phyloP scores from a whole-genome alignment of 306 rosid genomes.

The Cucurbita ficifolia region DNA sequence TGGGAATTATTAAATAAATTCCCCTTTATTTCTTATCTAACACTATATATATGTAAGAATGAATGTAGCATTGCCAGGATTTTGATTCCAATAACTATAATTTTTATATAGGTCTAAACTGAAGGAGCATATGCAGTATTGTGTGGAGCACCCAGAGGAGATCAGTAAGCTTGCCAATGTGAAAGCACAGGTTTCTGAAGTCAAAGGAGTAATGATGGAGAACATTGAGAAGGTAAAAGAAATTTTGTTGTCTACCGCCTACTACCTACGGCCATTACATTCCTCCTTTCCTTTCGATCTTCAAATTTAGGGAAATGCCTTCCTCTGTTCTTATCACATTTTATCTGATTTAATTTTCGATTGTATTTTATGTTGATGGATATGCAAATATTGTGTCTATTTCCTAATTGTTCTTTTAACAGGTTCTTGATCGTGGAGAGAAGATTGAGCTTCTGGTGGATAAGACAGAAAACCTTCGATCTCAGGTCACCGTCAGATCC shows the following conservation, averaged over 20 bases:
- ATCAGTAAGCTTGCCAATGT: slow-evolving; percentile 74
- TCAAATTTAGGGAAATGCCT: background rate
- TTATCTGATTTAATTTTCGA: background rate
- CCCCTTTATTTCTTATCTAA: background rate
- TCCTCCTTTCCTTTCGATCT: background rate
- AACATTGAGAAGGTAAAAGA: slow-evolving; percentile 68
- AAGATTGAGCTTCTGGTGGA: slow-evolving; percentile 86
- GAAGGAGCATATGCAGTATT: slow-evolving; percentile 90
- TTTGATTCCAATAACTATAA: background rate
- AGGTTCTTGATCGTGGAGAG: slow-evolving; percentile 96
- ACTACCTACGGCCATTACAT: background rate
- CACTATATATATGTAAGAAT: background rate
- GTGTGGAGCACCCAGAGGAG: slow-evolving; percentile 86
- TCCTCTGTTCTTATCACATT: background rate
- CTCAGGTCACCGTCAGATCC: slow-evolving; percentile 38
- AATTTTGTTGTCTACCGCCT: background rate
- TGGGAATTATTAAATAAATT: background rate
- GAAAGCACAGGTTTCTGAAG: slow-evolving; percentile 89
- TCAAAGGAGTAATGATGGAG: slow-evolving; percentile 94
- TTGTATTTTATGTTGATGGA: background rate
- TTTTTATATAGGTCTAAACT: slow-evolving; percentile 42
- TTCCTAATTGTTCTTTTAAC: slow-evolving; percentile 11
- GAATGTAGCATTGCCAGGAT: background rate
- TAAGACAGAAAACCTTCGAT: slow-evolving; percentile 80
- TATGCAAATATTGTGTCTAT: background rate